Conservation (phyloP, 169 alveolate species). For the Plasmodium fragile region DNA sequence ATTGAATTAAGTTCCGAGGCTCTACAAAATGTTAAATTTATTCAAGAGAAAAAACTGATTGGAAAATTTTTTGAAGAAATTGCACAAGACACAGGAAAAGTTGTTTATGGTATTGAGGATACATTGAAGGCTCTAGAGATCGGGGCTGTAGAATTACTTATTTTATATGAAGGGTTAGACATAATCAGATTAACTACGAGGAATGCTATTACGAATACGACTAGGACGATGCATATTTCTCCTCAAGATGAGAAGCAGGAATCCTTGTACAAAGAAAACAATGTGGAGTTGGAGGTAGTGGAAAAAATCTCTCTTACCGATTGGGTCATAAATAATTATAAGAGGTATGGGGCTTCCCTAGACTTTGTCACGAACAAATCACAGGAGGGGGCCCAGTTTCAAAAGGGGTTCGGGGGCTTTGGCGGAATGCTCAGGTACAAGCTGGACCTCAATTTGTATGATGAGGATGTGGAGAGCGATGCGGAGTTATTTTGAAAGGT, state of each 20-base stretch:
- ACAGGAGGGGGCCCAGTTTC: constrained; percentile 99
- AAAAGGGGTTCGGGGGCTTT: constrained; percentile 99
- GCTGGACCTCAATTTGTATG: constrained; percentile 90
- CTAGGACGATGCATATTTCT: constrained; percentile 82
- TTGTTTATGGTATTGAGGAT: constrained; percentile 97
- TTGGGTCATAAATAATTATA: constrained; percentile 97
- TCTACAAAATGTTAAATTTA: constrained; percentile 92
- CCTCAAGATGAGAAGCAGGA: constrained; percentile 87
- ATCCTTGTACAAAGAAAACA: constrained; percentile 82
- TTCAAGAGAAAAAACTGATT: constrained; percentile 93
- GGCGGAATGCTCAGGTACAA: constrained; percentile 99
- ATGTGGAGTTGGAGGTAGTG: constrained; percentile 93
- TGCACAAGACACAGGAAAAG: constrained; percentile 98
- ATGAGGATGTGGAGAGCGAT: constrained; percentile 73
- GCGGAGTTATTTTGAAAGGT: constrained; percentile 36
- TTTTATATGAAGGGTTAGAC: constrained; percentile 96
- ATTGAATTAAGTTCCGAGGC: constrained; percentile 96
- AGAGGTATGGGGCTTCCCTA: constrained; percentile 94
- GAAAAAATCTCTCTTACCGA: constrained; percentile 95
- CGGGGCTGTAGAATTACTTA: constrained; percentile 96
- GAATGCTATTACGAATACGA: constrained; percentile 89
- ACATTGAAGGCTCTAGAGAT: constrained; percentile 94
- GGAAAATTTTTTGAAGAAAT: constrained; percentile 97
- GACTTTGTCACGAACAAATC: constrained; percentile 97
- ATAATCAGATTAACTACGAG: constrained; percentile 87